These are phyloP conservation scores for Sicyos edulis DNA, from an alignment of 306 rosid genomes.

Conservation along the genomic window DNA sequence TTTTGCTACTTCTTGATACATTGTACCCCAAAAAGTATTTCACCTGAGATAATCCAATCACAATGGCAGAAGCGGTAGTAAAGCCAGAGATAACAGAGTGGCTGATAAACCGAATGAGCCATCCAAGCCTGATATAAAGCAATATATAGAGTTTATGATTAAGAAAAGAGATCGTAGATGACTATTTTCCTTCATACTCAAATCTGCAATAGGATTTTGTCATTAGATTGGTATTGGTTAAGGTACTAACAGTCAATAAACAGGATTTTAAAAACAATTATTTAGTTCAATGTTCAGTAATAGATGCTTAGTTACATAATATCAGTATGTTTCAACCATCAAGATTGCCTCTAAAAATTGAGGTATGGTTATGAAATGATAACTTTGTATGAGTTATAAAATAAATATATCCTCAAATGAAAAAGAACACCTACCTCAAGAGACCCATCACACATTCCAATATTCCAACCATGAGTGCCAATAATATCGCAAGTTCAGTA, in stretches of 20 bases:
- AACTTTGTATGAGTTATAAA: background rate
- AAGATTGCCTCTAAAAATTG: background rate
- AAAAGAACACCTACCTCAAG: slow-evolving; percentile 50
- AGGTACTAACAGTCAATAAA: background rate
- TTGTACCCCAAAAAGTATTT: slow-evolving; percentile 85
- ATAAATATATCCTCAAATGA: slow-evolving; percentile 12
- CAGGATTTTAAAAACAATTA: too few species aligned
- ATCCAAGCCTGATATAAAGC: slow-evolving; percentile 75
- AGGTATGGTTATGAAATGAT: slow-evolving; percentile 4
- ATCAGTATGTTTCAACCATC: background rate
- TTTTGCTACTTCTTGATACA: slow-evolving; percentile 72
- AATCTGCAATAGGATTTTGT: background rate
- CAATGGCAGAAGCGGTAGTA: slow-evolving; percentile 89
- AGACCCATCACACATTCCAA: slow-evolving; percentile 91
- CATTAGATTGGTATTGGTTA: background rate
- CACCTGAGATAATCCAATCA: slow-evolving; percentile 89
- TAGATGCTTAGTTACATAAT: background rate
- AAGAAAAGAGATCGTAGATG: slow-evolving; percentile 17
- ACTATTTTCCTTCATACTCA: background rate
- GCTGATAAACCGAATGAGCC: slow-evolving; percentile 94
- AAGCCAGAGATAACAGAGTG: slow-evolving; percentile 99
- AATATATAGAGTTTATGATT: slow-evolving; percentile 11
- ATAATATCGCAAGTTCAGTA: slow-evolving; percentile 77
- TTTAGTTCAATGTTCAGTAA: too few species aligned
- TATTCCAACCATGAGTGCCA: slow-evolving; percentile 95